Conservation (phyloP, 768 basidiomycete species). For the Clavaria fumosa region DNA sequence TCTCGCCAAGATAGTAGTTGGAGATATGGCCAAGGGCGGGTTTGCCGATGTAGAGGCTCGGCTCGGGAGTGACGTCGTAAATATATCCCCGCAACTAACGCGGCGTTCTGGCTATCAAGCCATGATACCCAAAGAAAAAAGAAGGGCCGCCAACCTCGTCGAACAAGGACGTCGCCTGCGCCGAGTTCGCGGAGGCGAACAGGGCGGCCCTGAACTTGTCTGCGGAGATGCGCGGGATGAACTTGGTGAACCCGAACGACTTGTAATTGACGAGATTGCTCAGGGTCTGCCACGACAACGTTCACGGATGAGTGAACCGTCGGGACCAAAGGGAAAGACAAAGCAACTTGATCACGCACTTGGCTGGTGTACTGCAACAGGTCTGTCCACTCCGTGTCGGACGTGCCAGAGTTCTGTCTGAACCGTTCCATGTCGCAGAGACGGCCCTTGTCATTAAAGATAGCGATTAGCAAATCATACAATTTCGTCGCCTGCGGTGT, state of each 20-base stretch:
- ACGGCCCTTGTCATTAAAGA: slow-evolving; percentile 44
- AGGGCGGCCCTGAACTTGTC: slow-evolving; percentile 52
- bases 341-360: slow-evolving; percentile 23
- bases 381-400: slow-evolving; percentile 48
- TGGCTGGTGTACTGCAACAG: slow-evolving; percentile 61
- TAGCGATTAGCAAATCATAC: slow-evolving; percentile 56
- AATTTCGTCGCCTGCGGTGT: slow-evolving; percentile 52
- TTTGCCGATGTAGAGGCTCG: slow-evolving; percentile 65
- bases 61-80: slow-evolving; percentile 50
- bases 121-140: neutral
- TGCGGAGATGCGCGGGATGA: slow-evolving; percentile 52
- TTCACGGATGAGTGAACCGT: neutral
- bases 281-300: slow-evolving; percentile 23
- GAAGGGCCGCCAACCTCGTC: slow-evolving; percentile 28
- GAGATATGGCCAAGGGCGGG: slow-evolving; percentile 61
- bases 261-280: slow-evolving; percentile 64
- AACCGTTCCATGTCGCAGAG: slow-evolving; percentile 42
- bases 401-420: slow-evolving; percentile 36
- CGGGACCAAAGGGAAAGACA: slow-evolving; percentile 7
- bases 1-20: slow-evolving; percentile 72
- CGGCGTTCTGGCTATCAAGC: neutral
- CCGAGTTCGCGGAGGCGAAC: slow-evolving; percentile 39
- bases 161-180: slow-evolving; percentile 46
- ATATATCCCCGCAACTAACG: slow-evolving; percentile 57
- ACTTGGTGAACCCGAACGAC: slow-evolving; percentile 76